Conservation (phyloP, 2,329 filamentous ascomycete genomes). For the Exophiala spinifera region DNA sequence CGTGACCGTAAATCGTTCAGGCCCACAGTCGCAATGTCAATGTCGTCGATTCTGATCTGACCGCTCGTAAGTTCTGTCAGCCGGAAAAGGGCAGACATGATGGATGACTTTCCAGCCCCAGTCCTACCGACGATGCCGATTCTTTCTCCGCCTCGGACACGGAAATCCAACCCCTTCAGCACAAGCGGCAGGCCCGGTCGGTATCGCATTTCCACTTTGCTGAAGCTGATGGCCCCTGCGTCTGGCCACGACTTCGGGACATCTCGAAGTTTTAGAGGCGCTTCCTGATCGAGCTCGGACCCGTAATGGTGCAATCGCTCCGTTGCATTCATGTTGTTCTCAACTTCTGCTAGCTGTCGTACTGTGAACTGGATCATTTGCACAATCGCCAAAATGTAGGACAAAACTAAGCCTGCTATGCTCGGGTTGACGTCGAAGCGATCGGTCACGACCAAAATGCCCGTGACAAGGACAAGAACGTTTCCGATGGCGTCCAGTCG, state of each 20-base stretch:
- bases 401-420: conserved; percentile 82
- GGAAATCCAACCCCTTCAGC: conserved; percentile 60
- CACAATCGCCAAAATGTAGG: conserved; percentile 88
- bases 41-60: conserved; percentile 42
- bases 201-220: conserved; percentile 76
- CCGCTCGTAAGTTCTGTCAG: conserved; percentile 42
- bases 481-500: conserved; percentile 83
- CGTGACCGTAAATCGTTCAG: conserved; percentile 43
- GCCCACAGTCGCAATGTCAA: conserved; percentile 42
- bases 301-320: conserved; percentile 91
- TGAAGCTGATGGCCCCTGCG: conserved; percentile 74
- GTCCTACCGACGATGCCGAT: conserved; percentile 48
- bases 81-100: conserved; percentile 47
- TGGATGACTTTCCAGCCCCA: conserved; percentile 46
- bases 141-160: conserved; percentile 45
- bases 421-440: conserved; percentile 81
- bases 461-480: conserved; percentile 78
- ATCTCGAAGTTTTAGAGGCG: conserved; percentile 70
- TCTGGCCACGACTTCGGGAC: conserved; percentile 79
- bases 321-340: conserved; percentile 97
- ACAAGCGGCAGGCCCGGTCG: conserved; percentile 69
- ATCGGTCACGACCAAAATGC: conserved; percentile 87
- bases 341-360: conserved; percentile 87
- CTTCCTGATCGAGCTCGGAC: conserved; percentile 80
- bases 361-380: conserved; percentile 97